A percentile compares a stretch with the other conserved stretches of the same genome.
phyloP scores from a whole-genome alignment of 1,139 yeast species.

The Saccharomycopsis hybrid region DNA sequence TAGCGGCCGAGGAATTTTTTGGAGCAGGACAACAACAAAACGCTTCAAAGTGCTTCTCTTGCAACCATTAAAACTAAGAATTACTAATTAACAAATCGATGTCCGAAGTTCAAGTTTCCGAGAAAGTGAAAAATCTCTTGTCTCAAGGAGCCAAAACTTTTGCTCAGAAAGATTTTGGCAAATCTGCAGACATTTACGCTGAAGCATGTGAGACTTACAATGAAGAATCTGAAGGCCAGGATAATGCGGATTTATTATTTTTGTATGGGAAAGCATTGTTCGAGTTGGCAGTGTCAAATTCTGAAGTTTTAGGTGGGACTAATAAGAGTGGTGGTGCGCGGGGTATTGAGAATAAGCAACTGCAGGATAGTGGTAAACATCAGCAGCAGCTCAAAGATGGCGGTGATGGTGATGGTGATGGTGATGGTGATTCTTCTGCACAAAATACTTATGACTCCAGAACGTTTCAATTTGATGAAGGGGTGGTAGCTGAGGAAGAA shows the following conservation, averaged over 20 bases:
- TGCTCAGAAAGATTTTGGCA: slow-evolving; percentile 58
- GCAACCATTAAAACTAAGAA: too few species aligned
- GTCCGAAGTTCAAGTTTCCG: slow-evolving; percentile 23
- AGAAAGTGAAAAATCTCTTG: slow-evolving; percentile 40
- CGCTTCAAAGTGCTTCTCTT: too few species aligned
- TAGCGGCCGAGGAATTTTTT: too few species aligned
- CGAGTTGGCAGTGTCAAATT: slow-evolving; percentile 65
- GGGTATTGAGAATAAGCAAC: slow-evolving; percentile 17
- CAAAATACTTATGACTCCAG: slow-evolving; percentile 25
- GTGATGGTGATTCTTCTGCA: too few species aligned
- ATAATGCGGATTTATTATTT: slow-evolving; percentile 66
- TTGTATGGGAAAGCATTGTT: slow-evolving; percentile 79
- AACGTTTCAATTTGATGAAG: slow-evolving; percentile 52
- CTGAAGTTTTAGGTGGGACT: slow-evolving; percentile 71
- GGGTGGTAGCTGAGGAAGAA: slow-evolving; percentile 33
- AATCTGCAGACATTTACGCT: slow-evolving; percentile 66
- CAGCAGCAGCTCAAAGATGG: neutral
- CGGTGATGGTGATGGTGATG: slow-evolving; percentile 21
- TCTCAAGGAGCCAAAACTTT: slow-evolving; percentile 56
- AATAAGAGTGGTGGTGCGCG: slow-evolving; percentile 29
- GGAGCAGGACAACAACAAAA: too few species aligned
- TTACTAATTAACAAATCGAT: neutral
- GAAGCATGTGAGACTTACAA: slow-evolving; percentile 62
- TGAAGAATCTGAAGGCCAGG: slow-evolving; percentile 45
- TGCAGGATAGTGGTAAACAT: too few species aligned